Conservation (phyloP, 2,329 filamentous ascomycete genomes). For the Colletotrichum trifolii region DNA sequence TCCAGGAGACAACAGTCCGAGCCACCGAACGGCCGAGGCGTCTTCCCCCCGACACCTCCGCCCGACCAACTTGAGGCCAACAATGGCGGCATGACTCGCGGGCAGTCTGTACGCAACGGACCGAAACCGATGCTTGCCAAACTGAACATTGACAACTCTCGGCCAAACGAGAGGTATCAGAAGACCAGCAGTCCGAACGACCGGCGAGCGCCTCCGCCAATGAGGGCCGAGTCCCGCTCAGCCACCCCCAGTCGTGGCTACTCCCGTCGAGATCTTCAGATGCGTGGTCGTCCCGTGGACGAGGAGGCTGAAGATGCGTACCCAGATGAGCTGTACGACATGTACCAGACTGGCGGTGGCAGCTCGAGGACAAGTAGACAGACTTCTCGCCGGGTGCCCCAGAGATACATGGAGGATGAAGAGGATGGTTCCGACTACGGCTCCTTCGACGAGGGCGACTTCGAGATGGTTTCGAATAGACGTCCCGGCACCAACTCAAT, state of each 20-base stretch:
- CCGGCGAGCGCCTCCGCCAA: conserved; percentile 45
- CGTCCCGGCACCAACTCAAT: conserved; percentile 57
- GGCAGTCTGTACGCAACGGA: conserved; percentile 70
- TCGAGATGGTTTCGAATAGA: conserved; percentile 78
- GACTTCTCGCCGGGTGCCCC: conserved; percentile 50
- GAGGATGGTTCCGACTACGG: conserved; percentile 78
- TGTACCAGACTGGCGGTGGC: conserved; percentile 58
- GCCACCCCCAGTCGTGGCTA: conserved; percentile 52
- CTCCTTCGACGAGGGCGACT: conserved; percentile 80
- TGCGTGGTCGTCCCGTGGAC: conserved; percentile 39
- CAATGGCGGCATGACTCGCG: conserved; percentile 57
- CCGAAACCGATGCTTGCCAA: conserved; percentile 70
- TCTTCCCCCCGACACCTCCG: conserved; percentile 98
- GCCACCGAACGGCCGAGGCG: conserved; percentile 77
- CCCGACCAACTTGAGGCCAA: conserved; percentile 81
- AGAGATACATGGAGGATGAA: conserved; percentile 81
- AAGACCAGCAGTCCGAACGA: conserved; percentile 58
- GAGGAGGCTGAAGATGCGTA: conserved; percentile 72
- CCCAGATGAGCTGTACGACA: conserved; percentile 76
- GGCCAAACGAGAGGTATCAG: conserved; percentile 65
- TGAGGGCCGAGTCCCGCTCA: conserved; percentile 55
- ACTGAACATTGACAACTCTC: conserved; percentile 68
- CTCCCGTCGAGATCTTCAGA: conserved; percentile 39
- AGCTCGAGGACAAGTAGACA: conserved; percentile 55
- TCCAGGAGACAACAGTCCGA: conserved; percentile 88